Base-by-base conservation (phyloP, 2,329 filamentous ascomycete genomes). In the Blumeria graminis region DNA sequence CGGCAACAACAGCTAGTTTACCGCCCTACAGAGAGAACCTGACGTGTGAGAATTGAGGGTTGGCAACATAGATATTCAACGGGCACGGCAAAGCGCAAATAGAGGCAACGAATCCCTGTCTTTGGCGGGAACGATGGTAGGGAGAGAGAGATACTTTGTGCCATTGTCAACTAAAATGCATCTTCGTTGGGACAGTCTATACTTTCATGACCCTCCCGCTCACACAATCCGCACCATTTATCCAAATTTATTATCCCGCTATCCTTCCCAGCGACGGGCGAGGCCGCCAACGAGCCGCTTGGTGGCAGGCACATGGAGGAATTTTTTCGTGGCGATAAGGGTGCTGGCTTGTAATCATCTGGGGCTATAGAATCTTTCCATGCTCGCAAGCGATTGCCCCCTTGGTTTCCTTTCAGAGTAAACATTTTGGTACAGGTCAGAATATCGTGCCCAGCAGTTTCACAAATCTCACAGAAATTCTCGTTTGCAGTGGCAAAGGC, bases 221-320 rank as follows among this genome's bases (percentile, higher is more conserved):
- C 92, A 67, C 92, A 98, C 48, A 96, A 74, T 14, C 92, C 92
- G 69, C 92, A 98, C 92, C 92, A 98, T 71, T 94, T 95, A 60
- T 82, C 78, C 56, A 82, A 78, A 64, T 96, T 87, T 61, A 90
- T 74, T 51, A 86, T 71, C 0, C 84, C 84, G 56, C 81, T 87
- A 61, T 82, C 79, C 71, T 87, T 90, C 55, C 86, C 86, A 4
- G 85, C 82, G 28, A 86, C 76, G 1, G 85, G 81, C 1, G 79
- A 80, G 56, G 74, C 75, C 56, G 81, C 80, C 72, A 79, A 77
- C 7, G 75, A 76, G 63, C 80, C 81, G 3, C 78, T 77, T 55
- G 79, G 68, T 55, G 75, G 22, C 22, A 76, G 63, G 80, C 81
- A 3, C 78, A 77, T 55, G 79, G 68, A 54, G 75, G 66, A 69